Evolutionary conservation across 805 yeast genomes (phyloP).

Genomic region (Ogataea corticis): DNA sequence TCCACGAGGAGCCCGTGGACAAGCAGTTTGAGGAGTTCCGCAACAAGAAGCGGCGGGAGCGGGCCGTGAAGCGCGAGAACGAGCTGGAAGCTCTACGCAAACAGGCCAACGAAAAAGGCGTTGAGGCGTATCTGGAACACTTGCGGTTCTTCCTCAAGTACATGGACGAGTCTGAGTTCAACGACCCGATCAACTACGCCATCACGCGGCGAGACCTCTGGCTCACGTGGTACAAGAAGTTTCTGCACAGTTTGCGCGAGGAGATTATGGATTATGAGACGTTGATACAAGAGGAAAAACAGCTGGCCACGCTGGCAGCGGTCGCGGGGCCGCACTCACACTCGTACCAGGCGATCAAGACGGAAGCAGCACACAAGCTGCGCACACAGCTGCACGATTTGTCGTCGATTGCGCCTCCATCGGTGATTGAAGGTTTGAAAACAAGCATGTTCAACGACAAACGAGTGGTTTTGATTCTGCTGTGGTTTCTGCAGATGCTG

Average conservation of each 20-base stretch:
- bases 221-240: conserved; percentile 30
- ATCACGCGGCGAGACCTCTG: conserved; percentile 33
- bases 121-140: conserved; percentile 31
- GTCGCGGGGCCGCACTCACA: conserved; percentile 1
- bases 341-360: conserved; percentile 13
- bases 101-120: conserved; percentile 20
- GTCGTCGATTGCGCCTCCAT: conserved; percentile 19
- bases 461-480: conserved; percentile 26
- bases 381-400: conserved; percentile 19
- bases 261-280: conserved; percentile 21
- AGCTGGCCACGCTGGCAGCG: neutral
- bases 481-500: conserved; percentile 34
- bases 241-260: conserved; percentile 18
- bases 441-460: conserved; percentile 31
- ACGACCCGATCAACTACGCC: conserved; percentile 35
- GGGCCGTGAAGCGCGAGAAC: conserved; percentile 8
- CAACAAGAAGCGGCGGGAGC: conserved; percentile 12
- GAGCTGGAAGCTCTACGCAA: conserved; percentile 18
- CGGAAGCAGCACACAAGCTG: conserved; percentile 15
- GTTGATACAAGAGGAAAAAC: conserved; percentile 10
- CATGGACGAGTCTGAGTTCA: conserved; percentile 33
- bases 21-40: conserved; percentile 18
- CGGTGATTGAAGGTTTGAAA: conserved; percentile 18
- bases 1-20: conserved; percentile 16
- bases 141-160: conserved; percentile 33